These are phyloP conservation scores for Prosopis cineraria DNA, from an alignment of 306 rosid genomes.

Conservation along the genomic window DNA sequence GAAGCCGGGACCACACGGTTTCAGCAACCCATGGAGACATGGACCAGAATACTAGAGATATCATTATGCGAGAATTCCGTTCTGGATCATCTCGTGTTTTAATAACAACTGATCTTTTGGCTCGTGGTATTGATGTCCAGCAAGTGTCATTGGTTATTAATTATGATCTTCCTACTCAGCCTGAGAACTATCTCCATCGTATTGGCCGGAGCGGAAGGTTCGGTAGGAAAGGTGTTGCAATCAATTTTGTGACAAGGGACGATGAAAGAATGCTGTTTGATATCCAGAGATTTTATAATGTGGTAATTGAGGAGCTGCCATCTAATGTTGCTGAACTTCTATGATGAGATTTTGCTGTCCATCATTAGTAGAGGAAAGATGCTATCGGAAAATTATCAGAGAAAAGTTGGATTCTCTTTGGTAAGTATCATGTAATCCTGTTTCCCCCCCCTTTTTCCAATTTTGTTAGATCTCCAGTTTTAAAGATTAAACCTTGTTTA, in stretches of 20 bases:
- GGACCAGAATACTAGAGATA: slow-evolving; percentile 86
- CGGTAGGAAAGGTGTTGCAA: slow-evolving; percentile 88
- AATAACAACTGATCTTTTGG: slow-evolving; percentile 80
- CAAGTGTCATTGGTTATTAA: slow-evolving; percentile 85
- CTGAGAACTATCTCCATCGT: slow-evolving; percentile 85
- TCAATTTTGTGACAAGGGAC: slow-evolving; percentile 70
- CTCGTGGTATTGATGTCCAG: slow-evolving; percentile 89
- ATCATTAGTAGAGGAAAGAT: slow-evolving; percentile 38
- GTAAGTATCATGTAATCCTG: slow-evolving; percentile 46
- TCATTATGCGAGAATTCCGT: slow-evolving; percentile 83
- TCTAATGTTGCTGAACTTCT: slow-evolving; percentile 84
- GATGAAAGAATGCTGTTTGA: slow-evolving; percentile 80
- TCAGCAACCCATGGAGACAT: slow-evolving; percentile 91
- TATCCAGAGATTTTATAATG: slow-evolving; percentile 84
- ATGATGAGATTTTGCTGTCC: slow-evolving; percentile 48
- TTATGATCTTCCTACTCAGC: slow-evolving; percentile 86
- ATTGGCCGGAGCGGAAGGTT: slow-evolving; percentile 88
- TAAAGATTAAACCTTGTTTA: slow-evolving; percentile 35
- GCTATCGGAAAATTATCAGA: neutral
- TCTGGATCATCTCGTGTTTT: slow-evolving; percentile 83
- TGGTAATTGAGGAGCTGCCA: slow-evolving; percentile 78
- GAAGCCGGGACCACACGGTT: slow-evolving; percentile 84
- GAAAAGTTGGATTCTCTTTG: slow-evolving; percentile 42
- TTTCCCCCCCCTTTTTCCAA: slow-evolving; percentile 24
- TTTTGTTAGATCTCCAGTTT: slow-evolving; percentile 44